Conservation (phyloP, 768 basidiomycete species). For the Podaxis sp. region DNA sequence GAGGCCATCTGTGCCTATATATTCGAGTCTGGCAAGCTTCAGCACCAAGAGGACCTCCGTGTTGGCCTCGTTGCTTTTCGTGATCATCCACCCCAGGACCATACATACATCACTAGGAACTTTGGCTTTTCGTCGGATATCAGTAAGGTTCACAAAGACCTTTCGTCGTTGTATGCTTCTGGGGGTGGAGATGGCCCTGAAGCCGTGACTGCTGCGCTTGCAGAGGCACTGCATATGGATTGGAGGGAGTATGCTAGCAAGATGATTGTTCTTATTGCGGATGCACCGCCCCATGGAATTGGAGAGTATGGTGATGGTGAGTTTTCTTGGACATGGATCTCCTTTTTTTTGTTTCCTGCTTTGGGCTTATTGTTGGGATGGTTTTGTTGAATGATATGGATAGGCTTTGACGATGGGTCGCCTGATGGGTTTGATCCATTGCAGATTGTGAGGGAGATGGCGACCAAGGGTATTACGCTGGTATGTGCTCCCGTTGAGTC, state of each 20-base stretch:
- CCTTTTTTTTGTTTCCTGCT: no score
- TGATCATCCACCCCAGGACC: constrained; percentile 97
- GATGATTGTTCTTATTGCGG: constrained; percentile 96
- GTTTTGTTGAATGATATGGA: constrained; percentile 13
- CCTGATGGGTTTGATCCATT: constrained; percentile 94
- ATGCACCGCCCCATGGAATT: constrained; percentile 97
- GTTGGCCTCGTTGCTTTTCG: constrained; percentile 94
- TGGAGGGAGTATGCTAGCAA: constrained; percentile 89
- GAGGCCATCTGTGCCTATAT: constrained; percentile 94
- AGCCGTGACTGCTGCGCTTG: constrained; percentile 91
- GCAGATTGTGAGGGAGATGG: constrained; percentile 86
- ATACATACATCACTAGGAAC: constrained; percentile 90
- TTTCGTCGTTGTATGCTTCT: constrained; percentile 82
- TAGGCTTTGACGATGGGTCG: constrained; percentile 91
- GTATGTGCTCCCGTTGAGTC: constrained; percentile 42
- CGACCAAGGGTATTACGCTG: constrained; percentile 84
- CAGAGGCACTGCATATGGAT: constrained; percentile 84
- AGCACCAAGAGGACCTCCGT: constrained; percentile 81
- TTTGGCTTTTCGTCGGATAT: constrained; percentile 96
- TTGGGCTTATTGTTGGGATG: background rate
- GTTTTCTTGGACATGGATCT: constrained; percentile 19
- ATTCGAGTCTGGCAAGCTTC: constrained; percentile 91
- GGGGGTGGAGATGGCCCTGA: constrained; percentile 96
- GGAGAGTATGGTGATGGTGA: constrained; percentile 95
- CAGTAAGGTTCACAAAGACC: constrained; percentile 77